Conservation (phyloP, 257 asterid species). For the Plectranthus barbatus region DNA sequence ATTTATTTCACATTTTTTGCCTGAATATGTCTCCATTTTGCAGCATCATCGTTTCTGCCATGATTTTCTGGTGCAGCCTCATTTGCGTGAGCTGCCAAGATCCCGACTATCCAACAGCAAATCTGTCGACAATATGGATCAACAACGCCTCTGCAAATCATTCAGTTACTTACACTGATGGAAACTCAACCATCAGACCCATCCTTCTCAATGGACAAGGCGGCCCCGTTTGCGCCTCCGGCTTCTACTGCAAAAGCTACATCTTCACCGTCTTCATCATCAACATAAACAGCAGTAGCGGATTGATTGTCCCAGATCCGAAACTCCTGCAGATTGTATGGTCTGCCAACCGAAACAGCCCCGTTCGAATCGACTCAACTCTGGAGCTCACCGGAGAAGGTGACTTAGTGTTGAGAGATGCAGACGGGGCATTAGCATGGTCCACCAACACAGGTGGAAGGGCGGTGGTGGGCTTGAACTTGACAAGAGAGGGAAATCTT, state of each 20-base stretch:
- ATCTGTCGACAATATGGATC: conserved; percentile 21
- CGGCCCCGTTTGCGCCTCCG: conserved; percentile 36
- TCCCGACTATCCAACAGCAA: conserved; percentile 27
- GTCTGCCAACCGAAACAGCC: neutral
- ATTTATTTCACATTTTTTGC: no score
- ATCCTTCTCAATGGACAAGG: conserved; percentile 29
- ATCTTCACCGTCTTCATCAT: conserved; percentile 36
- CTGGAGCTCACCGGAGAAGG: neutral
- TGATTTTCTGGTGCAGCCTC: no score
- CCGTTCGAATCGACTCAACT: no score
- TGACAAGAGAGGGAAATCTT: neutral
- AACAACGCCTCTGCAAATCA: conserved; percentile 29
- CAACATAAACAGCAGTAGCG: conserved; percentile 20
- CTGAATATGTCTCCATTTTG: no score
- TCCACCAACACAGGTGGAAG: neutral
- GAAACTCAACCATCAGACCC: conserved; percentile 20
- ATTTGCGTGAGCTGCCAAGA: no score
- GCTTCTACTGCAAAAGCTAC: conserved; percentile 35
- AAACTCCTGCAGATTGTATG: neutral
- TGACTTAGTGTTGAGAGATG: neutral
- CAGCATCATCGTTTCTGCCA: no score
- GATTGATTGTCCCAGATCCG: neutral
- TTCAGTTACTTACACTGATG: conserved; percentile 9
- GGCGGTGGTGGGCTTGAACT: neutral
- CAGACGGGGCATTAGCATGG: neutral